Conservation (phyloP, 2,329 filamentous ascomycete genomes). For the Aureobasidium subglaciale region DNA sequence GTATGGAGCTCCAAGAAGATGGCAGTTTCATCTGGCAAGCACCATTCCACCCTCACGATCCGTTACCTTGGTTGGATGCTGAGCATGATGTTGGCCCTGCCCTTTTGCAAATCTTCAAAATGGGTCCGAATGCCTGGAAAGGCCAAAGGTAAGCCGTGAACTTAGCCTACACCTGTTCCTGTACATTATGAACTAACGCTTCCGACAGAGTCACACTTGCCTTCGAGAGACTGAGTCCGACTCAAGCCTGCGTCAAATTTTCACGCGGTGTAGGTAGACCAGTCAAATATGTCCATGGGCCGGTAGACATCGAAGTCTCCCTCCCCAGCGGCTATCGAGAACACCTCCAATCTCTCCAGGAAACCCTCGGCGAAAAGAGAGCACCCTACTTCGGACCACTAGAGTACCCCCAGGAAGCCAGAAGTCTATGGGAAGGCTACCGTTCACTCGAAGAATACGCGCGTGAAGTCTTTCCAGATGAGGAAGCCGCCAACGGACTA, state of each 20-base stretch:
- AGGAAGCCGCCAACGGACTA: slow-evolving; percentile 88
- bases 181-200: not conserved
- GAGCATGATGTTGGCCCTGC: slow-evolving; percentile 94
- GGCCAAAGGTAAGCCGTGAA: slow-evolving; percentile 52
- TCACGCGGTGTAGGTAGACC: slow-evolving; percentile 68
- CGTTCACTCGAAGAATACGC: slow-evolving; percentile 91
- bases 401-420: slow-evolving; percentile 61
- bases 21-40: slow-evolving; percentile 89
- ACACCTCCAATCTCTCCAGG: slow-evolving; percentile 64
- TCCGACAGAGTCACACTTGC: slow-evolving; percentile 70
- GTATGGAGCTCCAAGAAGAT: slow-evolving; percentile 80
- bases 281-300: slow-evolving; percentile 69
- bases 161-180: not conserved
- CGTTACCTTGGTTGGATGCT: slow-evolving; percentile 89
- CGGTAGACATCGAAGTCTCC: slow-evolving; percentile 76
- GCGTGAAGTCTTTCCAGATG: slow-evolving; percentile 83
- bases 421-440: slow-evolving; percentile 85
- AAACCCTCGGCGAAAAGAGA: slow-evolving; percentile 51
- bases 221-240: slow-evolving; percentile 80
- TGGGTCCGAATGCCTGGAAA: slow-evolving; percentile 79
- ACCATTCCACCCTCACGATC: slow-evolving; percentile 82
- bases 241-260: slow-evolving; percentile 75
- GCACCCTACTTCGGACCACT: slow-evolving; percentile 58
- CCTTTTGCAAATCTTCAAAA: slow-evolving; percentile 89
- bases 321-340: slow-evolving; percentile 83